Percentiles rank a stretch among this genome's conserved stretches.
phyloP scores from a whole-genome alignment of 225 moss, liverwort and hornwort genomes.

The Physcomitrellopsis africana region DNA sequence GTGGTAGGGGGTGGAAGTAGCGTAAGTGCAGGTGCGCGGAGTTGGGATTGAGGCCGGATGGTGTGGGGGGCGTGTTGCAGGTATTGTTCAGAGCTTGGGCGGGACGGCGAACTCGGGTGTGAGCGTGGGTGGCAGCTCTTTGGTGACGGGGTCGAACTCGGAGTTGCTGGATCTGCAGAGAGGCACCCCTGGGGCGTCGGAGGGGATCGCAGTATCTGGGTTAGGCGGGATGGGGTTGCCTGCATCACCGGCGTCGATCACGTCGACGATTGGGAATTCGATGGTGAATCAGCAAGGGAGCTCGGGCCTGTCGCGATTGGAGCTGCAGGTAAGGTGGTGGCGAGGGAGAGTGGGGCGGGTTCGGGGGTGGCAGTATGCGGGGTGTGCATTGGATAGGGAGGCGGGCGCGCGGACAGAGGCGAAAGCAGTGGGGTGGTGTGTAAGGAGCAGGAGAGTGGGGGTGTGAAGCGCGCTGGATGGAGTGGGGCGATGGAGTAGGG shows the following conservation, averaged over 20 bases:
- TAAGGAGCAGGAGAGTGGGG: too few relatives aligned
- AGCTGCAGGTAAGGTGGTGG: slow-evolving; percentile 28
- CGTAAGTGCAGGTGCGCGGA: too few relatives aligned
- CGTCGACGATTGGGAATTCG: slow-evolving; percentile 34
- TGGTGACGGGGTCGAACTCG: slow-evolving; percentile 27
- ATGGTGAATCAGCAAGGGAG: slow-evolving; percentile 36
- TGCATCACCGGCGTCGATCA: slow-evolving; percentile 34
- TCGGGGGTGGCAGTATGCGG: not conserved
- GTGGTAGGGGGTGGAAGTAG: too few relatives aligned
- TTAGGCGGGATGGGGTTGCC: slow-evolving; percentile 29
- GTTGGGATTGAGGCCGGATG: not conserved
- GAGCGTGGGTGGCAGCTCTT: slow-evolving; percentile 31
- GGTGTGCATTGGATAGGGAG: not conserved
- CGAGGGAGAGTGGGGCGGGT: not conserved
- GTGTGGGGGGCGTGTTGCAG: slow-evolving; percentile 15
- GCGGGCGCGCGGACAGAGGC: too few relatives aligned
- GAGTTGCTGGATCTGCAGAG: slow-evolving; percentile 26
- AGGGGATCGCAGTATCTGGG: slow-evolving; percentile 17
- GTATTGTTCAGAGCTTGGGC: slow-evolving; percentile 21
- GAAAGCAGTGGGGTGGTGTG: too few relatives aligned
- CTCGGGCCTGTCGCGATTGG: slow-evolving; percentile 30
- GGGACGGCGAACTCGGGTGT: slow-evolving; percentile 21
- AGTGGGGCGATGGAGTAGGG: too few relatives aligned
- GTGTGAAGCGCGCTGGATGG: too few relatives aligned
- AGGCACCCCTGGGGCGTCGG: slow-evolving; percentile 17